Conservation (phyloP, 2,329 filamentous ascomycete species). For the Aspergillus ochraceus region DNA sequence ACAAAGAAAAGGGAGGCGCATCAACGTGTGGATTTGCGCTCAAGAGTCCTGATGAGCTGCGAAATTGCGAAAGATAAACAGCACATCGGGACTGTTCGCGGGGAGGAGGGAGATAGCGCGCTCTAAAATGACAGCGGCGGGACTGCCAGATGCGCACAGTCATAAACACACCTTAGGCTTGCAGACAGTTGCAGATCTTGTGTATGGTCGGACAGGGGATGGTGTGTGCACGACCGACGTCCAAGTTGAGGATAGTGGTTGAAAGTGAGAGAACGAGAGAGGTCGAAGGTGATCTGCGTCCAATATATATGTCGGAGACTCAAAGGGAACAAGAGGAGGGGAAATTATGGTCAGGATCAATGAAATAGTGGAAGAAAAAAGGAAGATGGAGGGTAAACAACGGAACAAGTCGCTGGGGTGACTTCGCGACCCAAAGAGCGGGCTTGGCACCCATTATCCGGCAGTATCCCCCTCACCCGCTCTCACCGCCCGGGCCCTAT, state of each 20-base stretch:
- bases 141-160: background rate
- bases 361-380: background rate
- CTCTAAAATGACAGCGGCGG: background rate
- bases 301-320: background rate
- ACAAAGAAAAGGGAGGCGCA: background rate
- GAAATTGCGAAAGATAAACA: background rate
- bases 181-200: constrained; percentile 20
- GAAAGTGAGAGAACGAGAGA: background rate
- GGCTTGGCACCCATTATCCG: constrained; percentile 5
- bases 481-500: background rate
- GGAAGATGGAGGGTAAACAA: constrained; percentile 20
- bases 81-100: background rate
- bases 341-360: background rate
- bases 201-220: constrained; percentile 15
- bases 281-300: background rate
- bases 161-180: constrained; percentile 16
- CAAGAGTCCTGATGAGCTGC: background rate
- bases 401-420: constrained; percentile 25
- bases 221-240: constrained; percentile 1
- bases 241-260: background rate
- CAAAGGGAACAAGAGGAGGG: background rate
- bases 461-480: background rate
- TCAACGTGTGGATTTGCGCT: background rate
- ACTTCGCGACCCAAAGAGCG: constrained; percentile 21
- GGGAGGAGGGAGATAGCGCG: background rate